Conservation (phyloP, 176 grass and related monocot genomes). For the Lolium perenne region DNA sequence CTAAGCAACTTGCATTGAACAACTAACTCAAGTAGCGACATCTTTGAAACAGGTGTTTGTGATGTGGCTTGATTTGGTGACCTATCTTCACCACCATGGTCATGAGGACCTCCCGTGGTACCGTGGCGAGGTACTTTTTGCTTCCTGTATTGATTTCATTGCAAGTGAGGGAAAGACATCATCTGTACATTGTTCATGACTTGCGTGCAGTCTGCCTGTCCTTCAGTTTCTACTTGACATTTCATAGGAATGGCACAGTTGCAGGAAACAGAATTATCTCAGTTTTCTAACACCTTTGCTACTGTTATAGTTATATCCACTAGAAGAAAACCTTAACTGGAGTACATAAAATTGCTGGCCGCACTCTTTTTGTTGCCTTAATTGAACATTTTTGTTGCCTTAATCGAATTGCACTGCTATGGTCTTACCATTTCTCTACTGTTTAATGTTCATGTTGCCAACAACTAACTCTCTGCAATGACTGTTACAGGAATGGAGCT, state of each 20-base stretch:
- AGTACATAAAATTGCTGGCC: not conserved
- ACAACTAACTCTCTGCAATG: not conserved
- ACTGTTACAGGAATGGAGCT: slow-evolving; percentile 83
- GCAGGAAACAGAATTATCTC: not conserved
- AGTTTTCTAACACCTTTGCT: slow-evolving; percentile 12
- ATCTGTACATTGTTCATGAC: not conserved
- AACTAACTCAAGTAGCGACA: slow-evolving; percentile 4
- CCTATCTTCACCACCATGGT: slow-evolving; percentile 94
- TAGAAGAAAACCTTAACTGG: not conserved
- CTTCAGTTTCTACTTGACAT: not conserved
- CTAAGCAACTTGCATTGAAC: not conserved
- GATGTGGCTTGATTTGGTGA: slow-evolving; percentile 88
- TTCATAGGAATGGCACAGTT: not conserved
- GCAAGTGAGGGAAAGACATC: not conserved
- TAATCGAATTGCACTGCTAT: not conserved
- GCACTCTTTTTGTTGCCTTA: not conserved
- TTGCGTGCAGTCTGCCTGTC: not conserved
- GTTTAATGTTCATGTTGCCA: slow-evolving; percentile 5
- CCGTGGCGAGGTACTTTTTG: slow-evolving; percentile 66
- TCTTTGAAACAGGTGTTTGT: slow-evolving; percentile 68
- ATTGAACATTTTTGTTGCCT: not conserved
- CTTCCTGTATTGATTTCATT: not conserved
- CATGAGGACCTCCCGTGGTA: slow-evolving; percentile 84
- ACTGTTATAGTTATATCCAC: not conserved
- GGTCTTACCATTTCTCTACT: not conserved